Conservation (phyloP, 495 filamentous ascomycete species). For the Hypoxylon intermedium region DNA sequence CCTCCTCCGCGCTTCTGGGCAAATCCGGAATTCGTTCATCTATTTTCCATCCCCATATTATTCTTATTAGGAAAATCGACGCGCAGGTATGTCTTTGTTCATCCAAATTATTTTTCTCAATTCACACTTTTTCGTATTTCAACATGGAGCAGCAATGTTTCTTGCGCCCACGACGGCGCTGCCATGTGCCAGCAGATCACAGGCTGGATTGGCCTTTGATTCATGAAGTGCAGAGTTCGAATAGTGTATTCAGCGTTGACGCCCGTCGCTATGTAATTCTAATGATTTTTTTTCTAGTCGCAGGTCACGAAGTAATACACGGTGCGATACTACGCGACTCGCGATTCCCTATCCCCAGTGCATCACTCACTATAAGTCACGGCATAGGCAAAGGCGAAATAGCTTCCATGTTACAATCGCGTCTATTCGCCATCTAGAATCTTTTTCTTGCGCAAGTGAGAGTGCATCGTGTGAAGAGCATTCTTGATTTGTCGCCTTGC, state of each 20-base stretch:
- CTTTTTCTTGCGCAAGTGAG: conserved; percentile 11
- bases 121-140: conserved; percentile 13
- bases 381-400: neutral
- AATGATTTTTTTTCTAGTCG: conserved; percentile 21
- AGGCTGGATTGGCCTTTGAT: conserved; percentile 16
- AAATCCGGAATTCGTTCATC: conserved; percentile 39
- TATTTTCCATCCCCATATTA: conserved; percentile 43
- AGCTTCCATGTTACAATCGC: conserved; percentile 11
- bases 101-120: conserved; percentile 1
- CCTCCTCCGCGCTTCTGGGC: conserved; percentile 41
- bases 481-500: conserved; percentile 11
- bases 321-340: conserved; percentile 7
- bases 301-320: conserved; percentile 29
- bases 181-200: conserved; percentile 15
- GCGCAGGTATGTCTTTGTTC: conserved; percentile 29
- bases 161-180: conserved; percentile 14
- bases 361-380: conserved; percentile 13
- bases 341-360: conserved; percentile 9
- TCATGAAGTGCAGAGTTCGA: conserved; percentile 1
- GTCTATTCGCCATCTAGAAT: conserved; percentile 11
- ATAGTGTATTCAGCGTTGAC: neutral
- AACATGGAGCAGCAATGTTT: conserved; percentile 13
- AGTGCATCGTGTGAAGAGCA: conserved; percentile 9
- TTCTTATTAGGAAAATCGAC: conserved; percentile 32
- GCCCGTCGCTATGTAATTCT: conserved; percentile 28